Percentiles rank a stretch among this genome's conserved stretches.
These are phyloP conservation scores for Talaromyces piceae DNA, from an alignment of 2,329 filamentous ascomycete species.

Conservation along the genomic window DNA sequence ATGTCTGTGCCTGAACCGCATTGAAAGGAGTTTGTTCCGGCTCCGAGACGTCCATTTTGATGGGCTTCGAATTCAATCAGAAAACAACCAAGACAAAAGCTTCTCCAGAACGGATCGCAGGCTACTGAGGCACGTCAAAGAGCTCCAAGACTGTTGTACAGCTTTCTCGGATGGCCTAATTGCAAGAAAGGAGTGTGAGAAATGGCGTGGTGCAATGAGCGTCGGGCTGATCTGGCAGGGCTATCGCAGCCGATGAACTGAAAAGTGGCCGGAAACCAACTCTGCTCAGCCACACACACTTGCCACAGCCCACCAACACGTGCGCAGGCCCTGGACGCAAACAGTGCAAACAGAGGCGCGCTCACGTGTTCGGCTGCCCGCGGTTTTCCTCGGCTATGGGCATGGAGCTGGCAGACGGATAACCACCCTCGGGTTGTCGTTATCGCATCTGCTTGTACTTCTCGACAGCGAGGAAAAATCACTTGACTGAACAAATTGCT, in stretches of 20 bases:
- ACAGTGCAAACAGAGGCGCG: conserved; percentile 7
- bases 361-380: conserved; percentile 8
- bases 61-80: neutral
- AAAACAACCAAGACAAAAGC: neutral
- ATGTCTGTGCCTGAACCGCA: conserved; percentile 77
- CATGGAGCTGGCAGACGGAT: neutral
- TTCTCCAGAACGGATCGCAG: neutral
- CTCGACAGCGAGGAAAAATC: no score
- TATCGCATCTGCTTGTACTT: neutral
- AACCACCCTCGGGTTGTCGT: neutral
- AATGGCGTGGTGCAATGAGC: neutral
- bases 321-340: conserved; percentile 1
- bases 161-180: neutral
- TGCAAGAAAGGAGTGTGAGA: neutral
- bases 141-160: neutral
- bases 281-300: neutral
- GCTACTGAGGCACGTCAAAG: neutral
- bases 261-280: conserved; percentile 1
- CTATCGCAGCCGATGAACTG: neutral
- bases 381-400: conserved; percentile 12
- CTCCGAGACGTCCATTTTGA: conserved; percentile 74
- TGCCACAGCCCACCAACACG: conserved; percentile 8
- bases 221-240: neutral
- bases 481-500: no score
- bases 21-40: conserved; percentile 87